A percentile compares a stretch with the other conserved stretches of the same genome.
Conservation (phyloP, 305 asterid species). For the Lippia alba region DNA sequence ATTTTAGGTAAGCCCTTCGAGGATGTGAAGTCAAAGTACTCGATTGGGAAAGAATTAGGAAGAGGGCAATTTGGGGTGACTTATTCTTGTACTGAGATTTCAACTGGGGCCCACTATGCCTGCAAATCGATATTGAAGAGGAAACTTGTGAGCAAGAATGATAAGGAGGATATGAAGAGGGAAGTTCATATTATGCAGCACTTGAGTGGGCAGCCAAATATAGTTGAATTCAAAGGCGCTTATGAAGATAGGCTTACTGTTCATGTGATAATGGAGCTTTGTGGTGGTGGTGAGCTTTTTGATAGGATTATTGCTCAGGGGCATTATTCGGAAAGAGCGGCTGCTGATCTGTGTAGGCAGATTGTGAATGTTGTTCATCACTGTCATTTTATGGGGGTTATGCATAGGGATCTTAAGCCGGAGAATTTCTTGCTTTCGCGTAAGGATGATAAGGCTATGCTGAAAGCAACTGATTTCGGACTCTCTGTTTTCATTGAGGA, state of each 20-base stretch:
- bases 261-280: slow-evolving; percentile 80
- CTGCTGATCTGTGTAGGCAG: slow-evolving; percentile 76
- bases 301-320: slow-evolving; percentile 82
- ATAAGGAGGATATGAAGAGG: slow-evolving; percentile 85
- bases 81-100: slow-evolving; percentile 61
- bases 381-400: slow-evolving; percentile 91
- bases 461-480: slow-evolving; percentile 92
- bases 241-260: slow-evolving; percentile 77
- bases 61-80: slow-evolving; percentile 91
- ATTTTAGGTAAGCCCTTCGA: slow-evolving; percentile 80
- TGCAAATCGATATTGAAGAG: slow-evolving; percentile 81
- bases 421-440: slow-evolving; percentile 84
- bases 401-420: slow-evolving; percentile 92
- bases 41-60: slow-evolving; percentile 70
- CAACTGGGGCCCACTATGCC: slow-evolving; percentile 61
- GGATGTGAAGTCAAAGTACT: slow-evolving; percentile 61
- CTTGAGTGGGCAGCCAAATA: slow-evolving; percentile 79
- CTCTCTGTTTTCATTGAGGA: slow-evolving; percentile 87
- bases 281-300: slow-evolving; percentile 82
- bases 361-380: slow-evolving; percentile 81
- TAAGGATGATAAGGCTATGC: slow-evolving; percentile 64
- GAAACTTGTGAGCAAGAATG: slow-evolving; percentile 74
- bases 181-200: slow-evolving; percentile 90
- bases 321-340: slow-evolving; percentile 79
- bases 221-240: slow-evolving; percentile 80